Evolutionary conservation across 305 asterid genomes (phyloP).

Genomic region (Plantago lanceolata): DNA sequence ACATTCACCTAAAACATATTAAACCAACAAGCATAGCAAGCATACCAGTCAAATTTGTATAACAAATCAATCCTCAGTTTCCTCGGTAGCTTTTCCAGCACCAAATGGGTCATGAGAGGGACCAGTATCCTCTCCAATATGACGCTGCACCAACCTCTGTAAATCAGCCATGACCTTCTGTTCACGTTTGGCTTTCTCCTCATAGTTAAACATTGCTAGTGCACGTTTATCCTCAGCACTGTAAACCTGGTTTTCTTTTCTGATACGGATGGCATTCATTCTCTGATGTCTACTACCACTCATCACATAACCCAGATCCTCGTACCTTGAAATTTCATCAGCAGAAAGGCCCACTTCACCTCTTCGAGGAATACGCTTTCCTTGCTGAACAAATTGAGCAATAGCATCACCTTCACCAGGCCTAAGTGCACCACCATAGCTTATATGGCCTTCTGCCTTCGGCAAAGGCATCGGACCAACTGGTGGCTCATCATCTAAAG

Average conservation of each 20-base stretch:
- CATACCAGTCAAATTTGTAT: conserved; percentile 14
- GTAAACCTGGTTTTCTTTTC: conserved; percentile 96
- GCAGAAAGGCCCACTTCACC: conserved; percentile 99
- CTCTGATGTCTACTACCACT: conserved; percentile 99
- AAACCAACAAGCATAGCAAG: conserved; percentile 17
- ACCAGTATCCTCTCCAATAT: conserved; percentile 79
- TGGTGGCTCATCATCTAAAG: conserved; percentile 52
- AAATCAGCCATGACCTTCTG: conserved; percentile 99
- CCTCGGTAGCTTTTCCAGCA: conserved; percentile 57
- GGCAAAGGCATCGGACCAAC: conserved; percentile 98
- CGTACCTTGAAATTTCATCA: conserved; percentile 86
- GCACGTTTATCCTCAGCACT: conserved; percentile 99
- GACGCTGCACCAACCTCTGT: conserved; percentile 93
- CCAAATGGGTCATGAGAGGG: conserved; percentile 90
- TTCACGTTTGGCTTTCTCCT: conserved; percentile 97
- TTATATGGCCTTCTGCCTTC: conserved; percentile 91
- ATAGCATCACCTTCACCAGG: conserved; percentile 99
- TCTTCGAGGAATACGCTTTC: conserved; percentile 99
- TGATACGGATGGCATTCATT: conserved; percentile 98
- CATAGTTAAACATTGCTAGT: conserved; percentile 93
- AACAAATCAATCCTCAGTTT: conserved; percentile 47
- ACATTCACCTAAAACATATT: conserved; percentile 15
- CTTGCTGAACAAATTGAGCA: conserved; percentile 98
- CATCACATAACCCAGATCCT: conserved; percentile 95
- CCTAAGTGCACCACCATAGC: conserved; percentile 99